Evolutionary conservation across 2,329 filamentous ascomycete species (phyloP).

Genomic region (Graphilbum sp.): DNA sequence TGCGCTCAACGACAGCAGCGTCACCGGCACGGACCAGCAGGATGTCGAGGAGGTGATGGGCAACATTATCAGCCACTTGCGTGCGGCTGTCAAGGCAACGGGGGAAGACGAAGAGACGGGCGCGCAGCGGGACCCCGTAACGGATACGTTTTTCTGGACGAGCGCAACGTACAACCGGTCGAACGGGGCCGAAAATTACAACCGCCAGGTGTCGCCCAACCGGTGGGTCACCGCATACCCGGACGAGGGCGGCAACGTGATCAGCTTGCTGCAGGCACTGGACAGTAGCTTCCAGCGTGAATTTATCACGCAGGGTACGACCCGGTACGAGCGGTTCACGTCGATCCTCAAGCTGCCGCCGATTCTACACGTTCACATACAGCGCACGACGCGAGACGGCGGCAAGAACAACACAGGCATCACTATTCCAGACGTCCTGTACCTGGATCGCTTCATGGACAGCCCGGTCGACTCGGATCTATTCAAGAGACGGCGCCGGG

Average conservation of each 20-base stretch:
- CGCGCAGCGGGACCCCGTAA: conserved; percentile 68
- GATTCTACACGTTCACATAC: conserved; percentile 77
- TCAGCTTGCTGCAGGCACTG: conserved; percentile 69
- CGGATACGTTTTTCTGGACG: conserved; percentile 50
- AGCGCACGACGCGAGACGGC: conserved; percentile 59
- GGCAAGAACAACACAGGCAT: conserved; percentile 66
- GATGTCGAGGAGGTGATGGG: conserved; percentile 94
- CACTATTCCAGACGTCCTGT: conserved; percentile 63
- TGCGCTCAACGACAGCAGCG: conserved; percentile 28
- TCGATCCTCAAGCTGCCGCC: conserved; percentile 66
- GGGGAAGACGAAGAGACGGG: conserved; percentile 42
- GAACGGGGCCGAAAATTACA: conserved; percentile 26
- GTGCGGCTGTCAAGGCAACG: conserved; percentile 67
- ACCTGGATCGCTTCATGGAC: conserved; percentile 78
- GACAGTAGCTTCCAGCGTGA: conserved; percentile 75
- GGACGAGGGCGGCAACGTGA: conserved; percentile 22
- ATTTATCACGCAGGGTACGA: conserved; percentile 49
- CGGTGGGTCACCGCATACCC: conserved; percentile 45
- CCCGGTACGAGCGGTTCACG: conserved; percentile 39
- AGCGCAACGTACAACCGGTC: conserved; percentile 44
- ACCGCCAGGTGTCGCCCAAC: conserved; percentile 35
- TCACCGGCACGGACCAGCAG: conserved; percentile 55
- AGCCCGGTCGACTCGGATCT: conserved; percentile 42
- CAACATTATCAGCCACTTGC: conserved; percentile 78
- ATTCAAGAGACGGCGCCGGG: conserved; percentile 46